Conservation (phyloP, 331 rosid species). For the Spiraea crenata region DNA sequence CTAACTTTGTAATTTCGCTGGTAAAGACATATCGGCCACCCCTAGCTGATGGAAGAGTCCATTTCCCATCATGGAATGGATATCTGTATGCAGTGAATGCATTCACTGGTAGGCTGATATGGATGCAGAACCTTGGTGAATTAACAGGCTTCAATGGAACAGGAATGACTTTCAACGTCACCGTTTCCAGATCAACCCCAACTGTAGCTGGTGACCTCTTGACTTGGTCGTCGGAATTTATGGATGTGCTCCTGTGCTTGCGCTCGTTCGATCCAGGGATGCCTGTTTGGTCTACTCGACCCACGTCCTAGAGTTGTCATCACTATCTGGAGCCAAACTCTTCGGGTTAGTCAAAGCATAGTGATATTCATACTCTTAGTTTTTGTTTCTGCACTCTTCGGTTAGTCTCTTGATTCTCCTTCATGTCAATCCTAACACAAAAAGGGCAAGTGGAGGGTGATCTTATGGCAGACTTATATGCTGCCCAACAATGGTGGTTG, state of each 20-base stretch:
- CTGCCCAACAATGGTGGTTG: slow-evolving; percentile 44
- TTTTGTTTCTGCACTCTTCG: too few species aligned
- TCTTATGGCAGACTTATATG: slow-evolving; percentile 50
- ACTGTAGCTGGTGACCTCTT: slow-evolving; percentile 24
- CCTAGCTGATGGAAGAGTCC: slow-evolving; percentile 34
- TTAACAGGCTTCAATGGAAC: slow-evolving; percentile 33
- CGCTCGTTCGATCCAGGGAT: slow-evolving; percentile 28
- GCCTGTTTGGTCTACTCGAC: slow-evolving; percentile 32
- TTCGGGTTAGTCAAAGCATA: slow-evolving; percentile 23
- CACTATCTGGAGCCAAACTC: slow-evolving; percentile 37
- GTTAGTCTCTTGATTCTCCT: too few species aligned
- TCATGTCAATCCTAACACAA: slow-evolving; percentile 20
- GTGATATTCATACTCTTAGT: too few species aligned
- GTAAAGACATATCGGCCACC: slow-evolving; percentile 35
- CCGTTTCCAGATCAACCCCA: slow-evolving; percentile 38
- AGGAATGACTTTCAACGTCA: slow-evolving; percentile 30
- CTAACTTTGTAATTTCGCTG: slow-evolving; percentile 33
- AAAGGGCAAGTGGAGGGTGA: slow-evolving; percentile 23
- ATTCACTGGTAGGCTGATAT: slow-evolving; percentile 24
- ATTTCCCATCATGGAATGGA: slow-evolving; percentile 50
- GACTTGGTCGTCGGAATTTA: slow-evolving; percentile 31
- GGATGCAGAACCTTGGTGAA: slow-evolving; percentile 32
- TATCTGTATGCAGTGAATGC: slow-evolving; percentile 32
- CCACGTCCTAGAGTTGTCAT: slow-evolving; percentile 26
- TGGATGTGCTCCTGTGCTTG: slow-evolving; percentile 36